Base-by-base conservation (phyloP, 306 rosid species). In the Cicer pinnatifidum region DNA sequence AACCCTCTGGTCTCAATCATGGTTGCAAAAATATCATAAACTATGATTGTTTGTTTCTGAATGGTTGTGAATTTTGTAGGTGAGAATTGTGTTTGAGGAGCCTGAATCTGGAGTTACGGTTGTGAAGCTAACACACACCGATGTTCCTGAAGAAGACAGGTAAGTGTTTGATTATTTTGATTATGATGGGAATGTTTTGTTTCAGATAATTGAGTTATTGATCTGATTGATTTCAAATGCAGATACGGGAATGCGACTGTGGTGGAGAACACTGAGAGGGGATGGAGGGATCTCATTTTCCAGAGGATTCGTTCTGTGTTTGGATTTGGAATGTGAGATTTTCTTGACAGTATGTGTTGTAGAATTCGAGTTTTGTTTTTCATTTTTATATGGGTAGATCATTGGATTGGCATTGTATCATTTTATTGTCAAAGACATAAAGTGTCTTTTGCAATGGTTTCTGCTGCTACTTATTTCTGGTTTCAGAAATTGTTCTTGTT, bases 201-300 rank as follows among this genome's bases (percentile, higher is more conserved):
- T 51, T 61, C 15, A n/a, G 17, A 9, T 1, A 2, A 11, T 48
- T 19, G 33, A 7, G 75, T 37, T 10, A 11, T 64, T 43, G 65
- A 67, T 48, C 5, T 68, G 44, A 64, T 53, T 19, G 61, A 17
- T 52, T 76, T 65, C 17, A 33, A 76, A 44, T 67, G 82, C 89
- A 94, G 98, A 60, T 94, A 83, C 53, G 98, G 98, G 61, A 93
- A 93, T 69, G 85, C 97, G 1, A 93, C 97, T 19, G 98, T 93
- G 75, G 92, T 87, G 78, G 98, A 93, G 90, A 93, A 93, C 71
- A 93, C 98, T 0, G 97, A 93, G 75, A 88, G 94, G 66, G 98
- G 98, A 74, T 93, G 98, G 98, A 86, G 97, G 87, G 98, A 94
- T 72, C 97, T 84, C 41, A 91, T 94, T 8, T 94, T 94, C 86